Evolutionary conservation across 2,329 filamentous ascomycete species (phyloP).

Genomic region (Stagonosporopsis chrysanthemi): DNA sequence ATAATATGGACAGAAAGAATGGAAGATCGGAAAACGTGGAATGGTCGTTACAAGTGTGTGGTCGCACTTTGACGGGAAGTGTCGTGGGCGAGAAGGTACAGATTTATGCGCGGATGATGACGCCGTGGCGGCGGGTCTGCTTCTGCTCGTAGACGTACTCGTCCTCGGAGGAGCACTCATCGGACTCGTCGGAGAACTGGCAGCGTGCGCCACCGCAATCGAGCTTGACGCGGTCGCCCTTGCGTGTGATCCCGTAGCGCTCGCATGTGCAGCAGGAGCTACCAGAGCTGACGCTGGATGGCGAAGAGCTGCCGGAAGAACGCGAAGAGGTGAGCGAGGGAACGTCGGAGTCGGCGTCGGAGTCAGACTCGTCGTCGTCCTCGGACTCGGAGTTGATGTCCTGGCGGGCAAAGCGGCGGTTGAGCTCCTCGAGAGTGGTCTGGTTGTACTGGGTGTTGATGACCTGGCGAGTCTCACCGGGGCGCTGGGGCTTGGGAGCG

Average conservation of each 20-base stretch:
- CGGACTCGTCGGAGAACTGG: constrained; percentile 77
- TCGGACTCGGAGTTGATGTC: constrained; percentile 65
- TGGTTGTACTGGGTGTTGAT: constrained; percentile 81
- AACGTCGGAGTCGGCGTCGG: constrained; percentile 69
- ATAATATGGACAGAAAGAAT: constrained; percentile 43
- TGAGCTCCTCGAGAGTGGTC: constrained; percentile 79
- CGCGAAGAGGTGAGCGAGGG: constrained; percentile 71
- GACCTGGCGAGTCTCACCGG: constrained; percentile 86
- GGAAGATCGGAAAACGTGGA: constrained; percentile 18
- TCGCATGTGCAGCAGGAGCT: constrained; percentile 82
- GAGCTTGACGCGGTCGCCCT: constrained; percentile 91
- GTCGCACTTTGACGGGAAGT: constrained; percentile 5
- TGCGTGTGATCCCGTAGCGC: constrained; percentile 94
- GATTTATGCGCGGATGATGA: constrained; percentile 51
- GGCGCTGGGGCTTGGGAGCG: constrained; percentile 87
- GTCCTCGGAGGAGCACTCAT: constrained; percentile 74
- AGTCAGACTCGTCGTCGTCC: constrained; percentile 69
- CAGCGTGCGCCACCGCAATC: constrained; percentile 92
- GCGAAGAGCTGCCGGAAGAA: constrained; percentile 71
- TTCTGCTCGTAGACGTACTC: constrained; percentile 62
- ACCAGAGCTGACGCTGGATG: constrained; percentile 67
- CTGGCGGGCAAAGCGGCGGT: constrained; percentile 74
- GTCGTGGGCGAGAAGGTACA: neutral
- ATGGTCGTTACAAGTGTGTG: constrained; percentile 22
- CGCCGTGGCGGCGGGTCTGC: constrained; percentile 56